phyloP scores from a whole-genome alignment of 371 early-diverging fungal genomes.

The Actinomucor elegans region DNA sequence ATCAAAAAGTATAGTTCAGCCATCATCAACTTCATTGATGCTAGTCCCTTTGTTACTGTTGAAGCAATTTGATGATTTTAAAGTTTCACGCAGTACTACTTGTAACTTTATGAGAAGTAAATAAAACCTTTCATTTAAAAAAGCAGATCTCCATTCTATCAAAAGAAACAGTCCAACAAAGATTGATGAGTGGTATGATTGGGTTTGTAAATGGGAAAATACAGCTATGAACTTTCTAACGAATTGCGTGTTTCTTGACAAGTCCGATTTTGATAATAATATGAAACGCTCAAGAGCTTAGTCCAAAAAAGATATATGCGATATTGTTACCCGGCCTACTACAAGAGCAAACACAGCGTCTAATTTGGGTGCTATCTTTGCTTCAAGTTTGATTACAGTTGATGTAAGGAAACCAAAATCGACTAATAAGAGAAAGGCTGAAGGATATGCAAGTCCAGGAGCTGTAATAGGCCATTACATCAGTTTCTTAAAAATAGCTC shows the following conservation, averaged over 20 bases:
- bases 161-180: slow-evolving; percentile 4
- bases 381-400: slow-evolving; percentile 23
- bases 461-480: slow-evolving; percentile 18
- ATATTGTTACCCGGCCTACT: slow-evolving; percentile 15
- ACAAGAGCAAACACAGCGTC: slow-evolving; percentile 26
- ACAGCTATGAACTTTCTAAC: slow-evolving; percentile 14
- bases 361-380: slow-evolving; percentile 23
- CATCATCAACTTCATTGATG: slow-evolving; percentile 10
- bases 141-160: slow-evolving; percentile 15
- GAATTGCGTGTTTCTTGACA: slow-evolving; percentile 22
- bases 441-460: slow-evolving; percentile 23
- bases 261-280: slow-evolving; percentile 18
- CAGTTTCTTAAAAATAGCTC: slow-evolving; percentile 16
- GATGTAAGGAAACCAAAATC: slow-evolving; percentile 20
- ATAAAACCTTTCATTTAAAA: slow-evolving; percentile 11
- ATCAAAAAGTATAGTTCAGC: slow-evolving; percentile 10
- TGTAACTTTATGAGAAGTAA: slow-evolving; percentile 11
- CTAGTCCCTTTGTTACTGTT: slow-evolving; percentile 16
- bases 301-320: slow-evolving; percentile 9
- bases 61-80: slow-evolving; percentile 9
- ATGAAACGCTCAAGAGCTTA: slow-evolving; percentile 20
- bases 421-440: slow-evolving; percentile 23
- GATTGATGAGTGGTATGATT: slow-evolving; percentile 7
- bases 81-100: slow-evolving; percentile 12
- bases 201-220: slow-evolving; percentile 14